Percentiles rank a stretch among this genome's conserved stretches.
Conservation (phyloP, 176 grass and related monocot genomes). For the Zoysia pacifica region DNA sequence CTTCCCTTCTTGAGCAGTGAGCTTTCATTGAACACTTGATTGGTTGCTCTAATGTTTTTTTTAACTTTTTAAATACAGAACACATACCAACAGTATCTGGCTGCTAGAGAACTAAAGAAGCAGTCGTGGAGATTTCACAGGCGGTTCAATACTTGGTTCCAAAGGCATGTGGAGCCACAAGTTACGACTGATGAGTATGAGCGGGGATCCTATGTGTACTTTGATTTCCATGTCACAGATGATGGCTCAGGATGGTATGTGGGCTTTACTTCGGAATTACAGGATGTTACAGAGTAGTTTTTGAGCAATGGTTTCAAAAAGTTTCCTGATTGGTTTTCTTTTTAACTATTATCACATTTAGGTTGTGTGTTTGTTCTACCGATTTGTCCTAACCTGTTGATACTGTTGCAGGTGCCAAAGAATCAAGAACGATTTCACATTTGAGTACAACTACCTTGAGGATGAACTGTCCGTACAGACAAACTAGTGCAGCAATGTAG, state of each 20-base stretch:
- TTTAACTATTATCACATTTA: not conserved
- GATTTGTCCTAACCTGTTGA: not conserved
- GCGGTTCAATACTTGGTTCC: constrained; percentile 98
- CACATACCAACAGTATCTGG: constrained; percentile 89
- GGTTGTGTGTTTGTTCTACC: not conserved
- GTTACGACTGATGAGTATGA: constrained; percentile 94
- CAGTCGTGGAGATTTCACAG: constrained; percentile 98
- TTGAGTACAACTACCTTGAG: constrained; percentile 95
- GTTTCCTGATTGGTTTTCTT: not conserved
- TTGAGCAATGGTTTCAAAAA: not conserved
- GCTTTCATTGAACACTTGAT: constrained; percentile 17
- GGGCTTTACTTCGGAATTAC: not conserved
- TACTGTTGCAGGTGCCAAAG: constrained; percentile 84
- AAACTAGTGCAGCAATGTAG: constrained; percentile 41
- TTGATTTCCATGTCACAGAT: constrained; percentile 81
- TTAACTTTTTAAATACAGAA: constrained; percentile 48
- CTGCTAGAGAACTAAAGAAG: constrained; percentile 92
- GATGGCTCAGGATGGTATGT: constrained; percentile 91
- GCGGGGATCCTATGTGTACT: constrained; percentile 93
- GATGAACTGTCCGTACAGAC: constrained; percentile 80
- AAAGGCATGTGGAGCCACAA: constrained; percentile 95
- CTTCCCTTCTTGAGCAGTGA: not conserved
- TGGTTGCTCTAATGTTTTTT: constrained; percentile 21
- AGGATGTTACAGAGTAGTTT: not conserved
- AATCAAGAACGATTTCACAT: constrained; percentile 93